A percentile compares a stretch with the other conserved stretches of the same genome.
Conservation (phyloP, 1,139 yeast genomes). For the Lodderomyces margitis region DNA sequence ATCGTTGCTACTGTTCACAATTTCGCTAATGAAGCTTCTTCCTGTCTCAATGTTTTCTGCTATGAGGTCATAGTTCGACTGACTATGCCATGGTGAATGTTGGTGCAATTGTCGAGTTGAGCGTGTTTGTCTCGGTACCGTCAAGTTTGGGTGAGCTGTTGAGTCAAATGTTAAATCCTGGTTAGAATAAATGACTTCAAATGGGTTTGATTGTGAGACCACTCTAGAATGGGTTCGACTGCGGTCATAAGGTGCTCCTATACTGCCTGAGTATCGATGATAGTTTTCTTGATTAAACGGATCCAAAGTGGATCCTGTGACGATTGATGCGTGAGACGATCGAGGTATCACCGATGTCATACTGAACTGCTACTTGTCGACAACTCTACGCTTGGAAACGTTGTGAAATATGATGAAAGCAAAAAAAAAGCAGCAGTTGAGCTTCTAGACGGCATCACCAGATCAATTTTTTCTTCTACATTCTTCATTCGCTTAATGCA, state of each 20-base stretch:
- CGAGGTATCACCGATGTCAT: conserved; percentile 5
- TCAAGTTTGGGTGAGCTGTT: not conserved
- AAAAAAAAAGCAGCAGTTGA: no score
- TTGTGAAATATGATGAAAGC: not conserved
- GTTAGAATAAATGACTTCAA: conserved; percentile 3
- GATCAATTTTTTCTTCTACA: not conserved
- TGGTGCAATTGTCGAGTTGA: not conserved
- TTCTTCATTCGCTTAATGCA: not conserved
- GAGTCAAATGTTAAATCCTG: conserved; percentile 1
- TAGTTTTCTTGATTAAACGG: conserved; percentile 2
- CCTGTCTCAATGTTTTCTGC: conserved; percentile 3
- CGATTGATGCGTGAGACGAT: conserved; percentile 5
- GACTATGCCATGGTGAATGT: conserved; percentile 6
- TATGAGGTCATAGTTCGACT: conserved; percentile 2
- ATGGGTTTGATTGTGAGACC: not conserved
- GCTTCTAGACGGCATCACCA: not conserved
- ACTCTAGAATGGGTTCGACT: not conserved
- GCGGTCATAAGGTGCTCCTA: not conserved
- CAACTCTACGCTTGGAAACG: no score
- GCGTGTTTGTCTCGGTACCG: not conserved
- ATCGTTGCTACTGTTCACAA: not conserved
- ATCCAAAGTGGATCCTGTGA: conserved; percentile 3
- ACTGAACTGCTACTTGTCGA: not conserved
- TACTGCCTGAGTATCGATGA: not conserved
- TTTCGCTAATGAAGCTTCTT: not conserved